phyloP scores from a whole-genome alignment of 306 rosid species.

The Ammopiptanthus mongolicus region DNA sequence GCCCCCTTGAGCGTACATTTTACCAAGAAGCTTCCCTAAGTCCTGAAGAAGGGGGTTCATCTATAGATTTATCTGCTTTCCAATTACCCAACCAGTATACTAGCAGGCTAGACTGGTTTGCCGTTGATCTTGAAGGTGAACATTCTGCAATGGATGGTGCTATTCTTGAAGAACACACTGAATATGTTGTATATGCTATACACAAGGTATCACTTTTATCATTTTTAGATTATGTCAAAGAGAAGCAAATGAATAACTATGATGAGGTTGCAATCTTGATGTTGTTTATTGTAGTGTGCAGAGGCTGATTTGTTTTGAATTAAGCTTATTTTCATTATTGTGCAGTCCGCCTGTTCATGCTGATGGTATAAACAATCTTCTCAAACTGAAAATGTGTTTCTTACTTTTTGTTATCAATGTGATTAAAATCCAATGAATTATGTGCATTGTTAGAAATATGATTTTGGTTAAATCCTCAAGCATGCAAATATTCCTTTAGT shows the following conservation, averaged over 20 bases:
- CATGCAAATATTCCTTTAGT: background rate
- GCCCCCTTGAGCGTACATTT: conserved; percentile 71
- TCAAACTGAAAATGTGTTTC: background rate
- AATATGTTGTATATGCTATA: conserved; percentile 82
- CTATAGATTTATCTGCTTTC: conserved; percentile 34
- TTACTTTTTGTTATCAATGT: background rate
- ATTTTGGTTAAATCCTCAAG: background rate
- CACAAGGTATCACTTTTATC: conserved; percentile 63
- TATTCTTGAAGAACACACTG: conserved; percentile 82
- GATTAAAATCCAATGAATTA: conserved; percentile 5
- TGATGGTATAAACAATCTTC: background rate
- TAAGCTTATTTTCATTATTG: background rate
- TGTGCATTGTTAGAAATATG: background rate
- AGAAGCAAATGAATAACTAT: conserved; percentile 11
- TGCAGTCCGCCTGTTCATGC: background rate
- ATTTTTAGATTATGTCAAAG: conserved; percentile 8
- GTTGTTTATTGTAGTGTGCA: background rate
- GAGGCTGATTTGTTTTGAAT: conserved; percentile 1
- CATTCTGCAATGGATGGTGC: conserved; percentile 99
- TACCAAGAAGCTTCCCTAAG: conserved; percentile 67
- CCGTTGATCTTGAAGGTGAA: conserved; percentile 96
- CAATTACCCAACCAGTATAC: conserved; percentile 58
- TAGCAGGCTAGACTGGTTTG: conserved; percentile 85
- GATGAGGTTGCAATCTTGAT: conserved; percentile 13
- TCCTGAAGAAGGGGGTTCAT: conserved; percentile 57